Evolutionary conservation across 164 flowering plant genomes (phyloP), one percentile per base, ranked within the genome.

Genomic region (Aristolochia californica): DNA sequence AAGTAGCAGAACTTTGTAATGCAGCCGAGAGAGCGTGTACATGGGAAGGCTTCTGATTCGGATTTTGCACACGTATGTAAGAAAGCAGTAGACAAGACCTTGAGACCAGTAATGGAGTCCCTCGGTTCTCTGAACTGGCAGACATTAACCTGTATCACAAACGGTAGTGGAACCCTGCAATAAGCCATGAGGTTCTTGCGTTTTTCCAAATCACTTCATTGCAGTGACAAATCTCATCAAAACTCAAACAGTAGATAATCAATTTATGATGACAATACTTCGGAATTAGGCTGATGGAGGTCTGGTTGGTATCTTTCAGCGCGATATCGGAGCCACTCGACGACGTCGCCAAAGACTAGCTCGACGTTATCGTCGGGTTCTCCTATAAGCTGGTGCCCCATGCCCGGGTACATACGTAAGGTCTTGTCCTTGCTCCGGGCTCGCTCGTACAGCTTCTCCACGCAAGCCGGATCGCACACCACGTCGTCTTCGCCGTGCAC

Each of bases 351-450:
- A 48, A 81, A 94, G 43, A 90, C 96, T 65, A 70, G 45, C 59
- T 90, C 96, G 18, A 94, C 97, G 49, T 75, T 68, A 69, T 85
- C 95, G 23, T 85, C 74, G 0, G 85, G 70, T 68, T 94, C 99
- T 0, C 97, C 99, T 2, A 84, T 65, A 62, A 93, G 52, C 81
- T 85, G 97, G 66, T 93, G 97, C 90, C 87, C 84, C 97, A 87
- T 77, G 2, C 90, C 96, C 0, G 80, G 81, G 30, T 85, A 83
- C 0, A 93, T 74, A 72, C 63, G 67, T 16, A 90, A 25, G 15
- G 95, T 87, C 75, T 84, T 91, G 50, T 88, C 98, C 62, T 63
- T 61, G 53, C 95, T 86, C 2, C 71, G 18, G 13, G 98, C 94
- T 17, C 80, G 77, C 53, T 53, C 12, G 58, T 81, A 67, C 40